Percentiles rank a stretch among this genome's conserved stretches.
These are phyloP conservation scores for Fagopyrum esculentum DNA, from an alignment of 148 eudicot species.

Conservation along the genomic window DNA sequence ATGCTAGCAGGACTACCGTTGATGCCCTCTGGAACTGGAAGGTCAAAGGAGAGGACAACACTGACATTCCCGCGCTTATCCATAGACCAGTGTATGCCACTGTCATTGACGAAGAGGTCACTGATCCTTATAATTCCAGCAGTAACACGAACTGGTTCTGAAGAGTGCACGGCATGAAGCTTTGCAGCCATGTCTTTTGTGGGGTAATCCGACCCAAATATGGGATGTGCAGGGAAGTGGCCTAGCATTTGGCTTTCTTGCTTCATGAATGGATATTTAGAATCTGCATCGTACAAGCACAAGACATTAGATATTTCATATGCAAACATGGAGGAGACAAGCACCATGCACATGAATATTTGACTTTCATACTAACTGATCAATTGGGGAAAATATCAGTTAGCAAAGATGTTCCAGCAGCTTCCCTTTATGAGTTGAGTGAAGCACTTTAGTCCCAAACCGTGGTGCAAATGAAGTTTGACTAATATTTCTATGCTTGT, in stretches of 20 bases:
- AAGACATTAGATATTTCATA: background rate
- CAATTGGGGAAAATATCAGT: background rate
- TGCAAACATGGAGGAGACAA: background rate
- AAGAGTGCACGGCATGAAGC: constrained; percentile 40
- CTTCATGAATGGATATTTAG: constrained; percentile 38
- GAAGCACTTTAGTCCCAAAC: background rate
- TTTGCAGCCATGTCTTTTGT: constrained; percentile 45
- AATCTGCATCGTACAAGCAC: constrained; percentile 37
- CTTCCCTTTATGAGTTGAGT: background rate
- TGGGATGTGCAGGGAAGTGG: constrained; percentile 65
- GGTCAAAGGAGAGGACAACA: constrained; percentile 55
- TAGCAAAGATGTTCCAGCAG: background rate
- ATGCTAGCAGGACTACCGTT: constrained; percentile 15
- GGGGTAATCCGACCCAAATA: constrained; percentile 76
- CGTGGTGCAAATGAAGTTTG: background rate
- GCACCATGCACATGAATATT: background rate
- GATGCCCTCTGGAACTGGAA: constrained; percentile 32
- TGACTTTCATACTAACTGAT: background rate
- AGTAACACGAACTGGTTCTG: constrained; percentile 54
- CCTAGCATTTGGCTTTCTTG: constrained; percentile 56
- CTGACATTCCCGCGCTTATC: constrained; percentile 46
- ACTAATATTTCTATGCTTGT: background rate
- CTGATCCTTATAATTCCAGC: constrained; percentile 38
- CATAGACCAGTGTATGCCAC: constrained; percentile 31
- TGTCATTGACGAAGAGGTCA: constrained; percentile 17